Base-by-base conservation (phyloP, 257 asterid species). In the Rhazya stricta region DNA sequence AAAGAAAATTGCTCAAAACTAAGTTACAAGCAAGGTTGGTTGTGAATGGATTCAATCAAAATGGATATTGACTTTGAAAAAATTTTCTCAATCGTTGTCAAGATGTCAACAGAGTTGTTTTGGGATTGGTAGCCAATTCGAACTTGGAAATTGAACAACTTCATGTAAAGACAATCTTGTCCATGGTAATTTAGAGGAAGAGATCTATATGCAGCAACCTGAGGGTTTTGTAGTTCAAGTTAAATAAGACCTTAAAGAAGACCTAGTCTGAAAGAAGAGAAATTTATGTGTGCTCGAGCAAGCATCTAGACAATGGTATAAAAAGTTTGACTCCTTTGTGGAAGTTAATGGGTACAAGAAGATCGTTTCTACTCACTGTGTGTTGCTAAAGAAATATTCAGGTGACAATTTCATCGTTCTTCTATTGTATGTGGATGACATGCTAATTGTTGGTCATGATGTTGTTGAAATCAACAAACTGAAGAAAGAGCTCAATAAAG, bases 351-450 rank as follows among this genome's bases (percentile, higher is more conserved):
- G 19, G 39, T 65, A 36, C 11, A 42, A 29, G 30, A 60, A 61
- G 60, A 67, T 36, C 18, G 51, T 56, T 67, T 7, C 46, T 30
- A 25, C 67, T 9, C 45, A 51, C 25, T 76, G 23, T 53, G 77
- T 76, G 56, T 57, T 53, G 3, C 12, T 50, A 5, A 6, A 67
- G 2, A 68, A 41, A 56, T 30, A 53, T 21, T 25, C 23, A 10
- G 69, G 37, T 30, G 62, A 34, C 48, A 32, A 46, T 48, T 74
- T 45, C 25, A 32, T 74, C 63, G 43, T 30, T 61, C 23, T 74
- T 62, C 8, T 39, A 6, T 12, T 62, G 9, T 11, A 39, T 30
- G 9, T 29, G 21, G 62, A 56, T n/a, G 32, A 56, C 13, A 62
- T 9, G 9, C 7, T 62, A 6, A 62, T 62, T 30, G 43, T 12